Evolutionary conservation across 2,329 filamentous ascomycete genomes (phyloP).

Genomic region (Diplodia corticola): DNA sequence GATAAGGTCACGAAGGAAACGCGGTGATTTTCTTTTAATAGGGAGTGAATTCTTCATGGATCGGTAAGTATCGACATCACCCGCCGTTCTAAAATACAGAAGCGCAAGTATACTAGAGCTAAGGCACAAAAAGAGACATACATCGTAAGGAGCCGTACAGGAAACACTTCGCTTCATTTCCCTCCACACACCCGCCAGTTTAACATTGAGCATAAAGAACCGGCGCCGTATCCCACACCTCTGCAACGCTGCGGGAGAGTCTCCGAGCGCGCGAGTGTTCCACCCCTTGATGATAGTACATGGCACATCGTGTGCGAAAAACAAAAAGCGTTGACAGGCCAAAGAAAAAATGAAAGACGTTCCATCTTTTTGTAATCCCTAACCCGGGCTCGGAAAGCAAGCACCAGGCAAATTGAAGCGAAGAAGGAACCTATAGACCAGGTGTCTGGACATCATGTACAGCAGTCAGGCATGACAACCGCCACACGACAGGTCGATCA

Average conservation of each 20-base stretch:
- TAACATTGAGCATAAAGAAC: background rate
- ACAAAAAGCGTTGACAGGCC: background rate
- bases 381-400: background rate
- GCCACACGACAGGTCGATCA: background rate
- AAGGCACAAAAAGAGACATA: background rate
- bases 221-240: constrained; percentile 3
- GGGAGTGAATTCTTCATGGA: background rate
- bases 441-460: background rate
- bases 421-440: background rate
- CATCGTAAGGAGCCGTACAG: background rate
- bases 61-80: background rate
- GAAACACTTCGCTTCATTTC: background rate
- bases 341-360: background rate
- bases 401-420: background rate
- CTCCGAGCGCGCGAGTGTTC: background rate
- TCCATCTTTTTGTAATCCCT: background rate
- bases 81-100: background rate
- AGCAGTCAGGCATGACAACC: constrained; percentile 31
- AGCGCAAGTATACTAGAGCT: background rate
- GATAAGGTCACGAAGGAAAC: background rate
- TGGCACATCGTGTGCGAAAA: background rate
- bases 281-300: constrained; percentile 7
- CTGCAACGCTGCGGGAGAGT: background rate
- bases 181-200: background rate
- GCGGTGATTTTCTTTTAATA: background rate